These are phyloP conservation scores for Halteria grandinella DNA, from an alignment of 73 alveolate species.

Conservation along the genomic window DNA sequence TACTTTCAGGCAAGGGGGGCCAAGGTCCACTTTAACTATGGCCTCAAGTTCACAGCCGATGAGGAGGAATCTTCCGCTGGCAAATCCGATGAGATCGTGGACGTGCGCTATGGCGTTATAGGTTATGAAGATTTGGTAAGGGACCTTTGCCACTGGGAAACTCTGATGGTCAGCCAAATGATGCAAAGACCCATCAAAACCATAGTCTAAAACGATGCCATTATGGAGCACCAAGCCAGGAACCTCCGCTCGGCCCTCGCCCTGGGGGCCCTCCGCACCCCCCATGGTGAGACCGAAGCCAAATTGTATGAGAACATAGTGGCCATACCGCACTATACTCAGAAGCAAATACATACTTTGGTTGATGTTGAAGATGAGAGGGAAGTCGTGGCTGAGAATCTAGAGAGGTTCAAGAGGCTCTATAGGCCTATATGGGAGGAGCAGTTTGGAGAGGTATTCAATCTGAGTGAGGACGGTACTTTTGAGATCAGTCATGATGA, in stretches of 20 bases:
- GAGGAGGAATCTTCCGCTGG: neutral
- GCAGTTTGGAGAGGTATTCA: constrained; percentile 19
- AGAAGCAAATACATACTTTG: neutral
- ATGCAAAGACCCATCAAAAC: constrained; percentile 59
- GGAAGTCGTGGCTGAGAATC: constrained; percentile 49
- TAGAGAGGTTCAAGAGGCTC: constrained; percentile 43
- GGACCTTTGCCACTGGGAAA: constrained; percentile 68
- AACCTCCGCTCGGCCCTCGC: constrained; percentile 68
- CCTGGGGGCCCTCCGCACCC: constrained; percentile 37
- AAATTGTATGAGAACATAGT: constrained; percentile 59
- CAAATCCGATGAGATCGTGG: neutral
- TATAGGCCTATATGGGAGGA: constrained; percentile 54
- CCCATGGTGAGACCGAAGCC: constrained; percentile 43
- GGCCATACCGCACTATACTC: constrained; percentile 58
- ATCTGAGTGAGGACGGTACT: constrained; percentile 19
- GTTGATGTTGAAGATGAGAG: constrained; percentile 59
- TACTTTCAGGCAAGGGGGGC: constrained; percentile 62
- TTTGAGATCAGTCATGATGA: constrained; percentile 19
- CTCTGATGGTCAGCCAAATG: constrained; percentile 55
- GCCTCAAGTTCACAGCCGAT: neutral
- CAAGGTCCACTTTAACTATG: constrained; percentile 51
- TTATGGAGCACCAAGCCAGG: constrained; percentile 27
- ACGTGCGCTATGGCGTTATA: constrained; percentile 62
- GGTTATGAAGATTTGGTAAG: constrained; percentile 30
- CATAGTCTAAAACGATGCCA: constrained; percentile 1